Percentiles rank a stretch among this genome's conserved stretches.
Conservation (phyloP, 169 alveolate species). For the Plasmodium berghei region DNA sequence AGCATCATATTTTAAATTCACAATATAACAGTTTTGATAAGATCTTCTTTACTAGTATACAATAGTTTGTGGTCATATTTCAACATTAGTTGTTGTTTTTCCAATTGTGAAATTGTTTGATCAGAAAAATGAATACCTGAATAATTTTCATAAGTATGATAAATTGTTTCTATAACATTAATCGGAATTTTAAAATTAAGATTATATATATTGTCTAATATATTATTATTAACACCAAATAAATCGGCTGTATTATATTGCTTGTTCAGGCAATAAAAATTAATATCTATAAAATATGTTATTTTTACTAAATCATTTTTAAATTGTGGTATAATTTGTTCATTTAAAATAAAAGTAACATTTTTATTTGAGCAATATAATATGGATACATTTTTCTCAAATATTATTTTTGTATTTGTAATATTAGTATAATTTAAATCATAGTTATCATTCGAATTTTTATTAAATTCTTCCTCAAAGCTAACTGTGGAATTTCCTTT, state of each 20-base stretch:
- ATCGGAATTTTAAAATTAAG: constrained; percentile 29
- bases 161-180: constrained; percentile 2
- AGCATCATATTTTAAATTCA: background rate
- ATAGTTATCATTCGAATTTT: background rate
- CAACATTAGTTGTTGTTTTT: background rate
- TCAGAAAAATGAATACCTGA: background rate
- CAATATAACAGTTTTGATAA: constrained; percentile 12
- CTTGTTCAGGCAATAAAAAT: constrained; percentile 25
- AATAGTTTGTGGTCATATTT: constrained; percentile 9
- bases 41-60: constrained; percentile 9
- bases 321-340: constrained; percentile 22
- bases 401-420: constrained; percentile 2
- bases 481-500: constrained; percentile 1
- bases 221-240: background rate
- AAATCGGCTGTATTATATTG: background rate
- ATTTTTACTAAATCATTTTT: constrained; percentile 8
- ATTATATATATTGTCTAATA: constrained; percentile 7
- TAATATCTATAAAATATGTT: constrained; percentile 23
- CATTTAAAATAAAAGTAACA: constrained; percentile 14
- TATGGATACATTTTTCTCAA: constrained; percentile 6
- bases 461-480: background rate
- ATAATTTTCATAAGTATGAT: constrained; percentile 6
- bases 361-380: constrained; percentile 29
- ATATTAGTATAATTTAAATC: background rate
- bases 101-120: background rate